Base-by-base conservation (phyloP, 2,329 filamentous ascomycete genomes). In the Aspergillus neotritici region DNA sequence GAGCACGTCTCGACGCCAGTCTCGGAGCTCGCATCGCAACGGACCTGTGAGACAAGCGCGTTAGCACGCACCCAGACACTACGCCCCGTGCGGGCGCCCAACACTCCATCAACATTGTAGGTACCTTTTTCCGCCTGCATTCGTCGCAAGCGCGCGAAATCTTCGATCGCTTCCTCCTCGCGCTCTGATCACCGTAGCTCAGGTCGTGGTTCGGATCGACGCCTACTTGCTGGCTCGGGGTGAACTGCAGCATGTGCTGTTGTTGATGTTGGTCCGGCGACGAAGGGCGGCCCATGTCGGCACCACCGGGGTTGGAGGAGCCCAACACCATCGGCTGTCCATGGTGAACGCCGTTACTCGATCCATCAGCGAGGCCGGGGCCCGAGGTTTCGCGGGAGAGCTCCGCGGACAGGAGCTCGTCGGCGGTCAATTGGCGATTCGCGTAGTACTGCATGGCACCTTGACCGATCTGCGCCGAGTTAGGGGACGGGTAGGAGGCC, bases 91-190 rank as follows among this genome's bases (percentile, higher is more conserved):
- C 21, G 21, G 21, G 21, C 21, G 21, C 2, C 21, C 21, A 25
- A 6, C 21, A 25, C 3, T 8, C 21, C 7, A 25, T 25, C 41
- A 53, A 40, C 32, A 48, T 36, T 29, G 41, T 43, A 46, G 51
- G 40, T 62, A 77, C 74, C 72, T 91, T 94, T 67, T 94, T 94
- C 43, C 88, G 79, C 34, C 89, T 78, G 61, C 88, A 94, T 61
- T 94, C 87, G 60, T 95, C 88, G 57, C 88, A 95, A 2, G 88
- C 89, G 31, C 88, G 78, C 9, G 88, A 94, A 5, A 93, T 87
- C 64, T 94, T 94, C 5, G 84, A 86, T 46, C 88, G 76, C 63
- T 93, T 93, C 49, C 84, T 74, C 0, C 84, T 83, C 11, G 82
- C 78, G 9, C 81, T 80, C 46, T 74, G 75, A 50, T 84, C 82